Base-by-base conservation (phyloP, 2,329 filamentous ascomycete genomes). In the Claviceps citrina region DNA sequence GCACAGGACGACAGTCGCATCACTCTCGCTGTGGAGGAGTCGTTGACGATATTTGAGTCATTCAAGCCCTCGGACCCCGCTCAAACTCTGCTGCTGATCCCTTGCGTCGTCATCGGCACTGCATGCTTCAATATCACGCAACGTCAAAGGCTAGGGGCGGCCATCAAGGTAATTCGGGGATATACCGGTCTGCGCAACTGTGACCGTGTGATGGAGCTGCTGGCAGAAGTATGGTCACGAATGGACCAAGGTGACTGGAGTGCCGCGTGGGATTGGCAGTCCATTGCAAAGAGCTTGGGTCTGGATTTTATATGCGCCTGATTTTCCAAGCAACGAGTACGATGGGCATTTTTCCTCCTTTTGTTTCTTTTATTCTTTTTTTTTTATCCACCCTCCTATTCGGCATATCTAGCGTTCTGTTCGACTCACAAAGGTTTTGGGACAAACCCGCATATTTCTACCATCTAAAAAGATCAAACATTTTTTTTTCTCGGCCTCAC, bases 211-310 rank as follows among this genome's bases (percentile, higher is more conserved):
- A 46, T 60, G 13, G 60, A 72, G 43, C 54, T 79, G 1, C 62
- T 79, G 10, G 68, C 75, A 46, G 67, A 71, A 47, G 61, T 78
- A 3, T 79, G 75, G 75, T 55, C 61, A 18, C 60, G 71, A 18
- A 78, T 78, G 71, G 70, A 69, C 20, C 53, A 56, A 8, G 71
- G 67, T 16, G 70, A 78, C 37, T 77, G 72, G 68, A 49, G 62
- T 20, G 63, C 64, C 15, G 72, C 71, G 7, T 80, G 76, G 76
- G 76, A 80, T 52, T 79, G 74, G 74, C 73, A 78, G 45, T 60
- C 61, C 3, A 64, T 78, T 22, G 73, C 73, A 1, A 57, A 62
- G 39, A 51, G 59, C 7, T 65, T 76, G 55, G 64, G 61, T 0
- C 61, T 77, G 27, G 69, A 76, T 53, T 76, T 77, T 47, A 59